Evolutionary conservation across 257 asterid genomes (phyloP).

Genomic region (Solanum boliviense): DNA sequence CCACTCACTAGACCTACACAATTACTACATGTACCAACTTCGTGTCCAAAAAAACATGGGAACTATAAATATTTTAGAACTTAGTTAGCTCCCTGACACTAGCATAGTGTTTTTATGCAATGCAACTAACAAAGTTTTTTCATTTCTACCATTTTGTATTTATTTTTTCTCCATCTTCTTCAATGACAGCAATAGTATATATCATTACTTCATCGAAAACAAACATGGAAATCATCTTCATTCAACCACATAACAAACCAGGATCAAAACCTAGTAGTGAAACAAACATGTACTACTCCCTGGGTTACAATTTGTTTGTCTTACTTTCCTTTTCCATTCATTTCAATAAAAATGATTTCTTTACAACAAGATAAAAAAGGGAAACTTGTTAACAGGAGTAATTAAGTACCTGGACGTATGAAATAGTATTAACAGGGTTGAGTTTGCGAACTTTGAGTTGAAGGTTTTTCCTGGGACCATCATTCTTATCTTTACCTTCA

Average conservation of each 20-base stretch:
- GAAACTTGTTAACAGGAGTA: not conserved
- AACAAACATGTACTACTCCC: not conserved
- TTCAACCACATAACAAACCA: not conserved
- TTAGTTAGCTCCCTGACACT: not conserved
- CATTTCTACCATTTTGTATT: not conserved
- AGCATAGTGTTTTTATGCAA: not conserved
- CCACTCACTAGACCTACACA: not conserved
- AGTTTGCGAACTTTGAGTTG: constrained; percentile 68
- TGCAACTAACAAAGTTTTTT: not conserved
- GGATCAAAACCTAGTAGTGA: not conserved
- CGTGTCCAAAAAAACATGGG: not conserved
- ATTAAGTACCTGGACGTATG: constrained; percentile 69
- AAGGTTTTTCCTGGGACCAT: constrained; percentile 42
- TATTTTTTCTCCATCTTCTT: not conserved
- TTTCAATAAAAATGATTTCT: not conserved
- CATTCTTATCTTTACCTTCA: constrained; percentile 57
- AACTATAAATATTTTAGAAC: not conserved
- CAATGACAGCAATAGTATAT: not conserved
- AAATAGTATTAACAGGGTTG: constrained; percentile 67
- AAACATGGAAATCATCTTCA: not conserved
- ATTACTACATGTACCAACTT: not conserved
- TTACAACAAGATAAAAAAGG: not conserved
- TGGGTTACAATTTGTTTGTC: not conserved
- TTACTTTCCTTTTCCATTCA: not conserved
- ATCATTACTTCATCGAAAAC: not conserved